These are phyloP conservation scores for Cercophora samala DNA, from an alignment of 495 filamentous ascomycete species.

Conservation along the genomic window DNA sequence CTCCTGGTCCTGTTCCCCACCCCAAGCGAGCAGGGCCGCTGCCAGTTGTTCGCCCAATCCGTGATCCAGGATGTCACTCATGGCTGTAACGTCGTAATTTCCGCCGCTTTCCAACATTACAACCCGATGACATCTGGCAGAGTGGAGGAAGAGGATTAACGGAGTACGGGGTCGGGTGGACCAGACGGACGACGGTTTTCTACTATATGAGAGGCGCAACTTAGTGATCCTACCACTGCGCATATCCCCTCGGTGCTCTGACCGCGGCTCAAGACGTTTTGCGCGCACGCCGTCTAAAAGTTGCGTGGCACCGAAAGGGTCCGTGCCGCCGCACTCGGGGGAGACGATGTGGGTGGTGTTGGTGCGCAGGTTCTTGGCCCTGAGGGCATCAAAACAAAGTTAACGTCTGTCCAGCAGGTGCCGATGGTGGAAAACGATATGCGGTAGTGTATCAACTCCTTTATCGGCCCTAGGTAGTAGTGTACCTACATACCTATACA, in stretches of 20 bases:
- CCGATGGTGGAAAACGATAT: too few species aligned
- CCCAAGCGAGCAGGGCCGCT: conserved; percentile 9
- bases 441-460: not conserved
- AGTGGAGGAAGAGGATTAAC: not conserved
- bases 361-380: not conserved
- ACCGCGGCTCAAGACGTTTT: not conserved
- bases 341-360: too few species aligned
- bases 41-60: conserved; percentile 12
- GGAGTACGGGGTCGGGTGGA: not conserved
- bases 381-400: not conserved
- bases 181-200: not conserved
- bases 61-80: conserved; percentile 17
- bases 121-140: not conserved
- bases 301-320: conserved; percentile 6
- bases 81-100: conserved; percentile 24
- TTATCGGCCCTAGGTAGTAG: too few species aligned
- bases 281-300: not conserved
- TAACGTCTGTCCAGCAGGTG: too few species aligned
- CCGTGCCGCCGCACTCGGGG: conserved; percentile 3
- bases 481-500: too few species aligned
- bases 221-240: not conserved
- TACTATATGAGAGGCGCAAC: not conserved
- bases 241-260: not conserved
- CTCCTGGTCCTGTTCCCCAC: conserved; percentile 6
- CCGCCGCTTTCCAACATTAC: conserved; percentile 6